Conservation (phyloP, 139 green algal species). For the Trebouxia sp. region DNA sequence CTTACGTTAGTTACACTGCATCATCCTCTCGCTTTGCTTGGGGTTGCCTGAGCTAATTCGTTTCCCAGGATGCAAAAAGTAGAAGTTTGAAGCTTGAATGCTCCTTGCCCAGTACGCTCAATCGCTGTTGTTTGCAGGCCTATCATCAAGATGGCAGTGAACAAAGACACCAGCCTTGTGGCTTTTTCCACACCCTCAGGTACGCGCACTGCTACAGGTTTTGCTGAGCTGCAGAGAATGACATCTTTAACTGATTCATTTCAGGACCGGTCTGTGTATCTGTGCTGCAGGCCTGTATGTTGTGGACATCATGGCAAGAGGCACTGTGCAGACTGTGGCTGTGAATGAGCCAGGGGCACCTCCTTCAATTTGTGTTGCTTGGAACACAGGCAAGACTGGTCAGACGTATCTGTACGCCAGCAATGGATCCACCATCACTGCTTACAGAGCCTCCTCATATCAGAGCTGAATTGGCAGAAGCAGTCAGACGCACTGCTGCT, state of each 20-base stretch:
- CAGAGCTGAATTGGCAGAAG: too few species aligned
- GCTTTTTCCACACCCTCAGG: background rate
- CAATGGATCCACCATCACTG: background rate
- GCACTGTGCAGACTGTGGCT: background rate
- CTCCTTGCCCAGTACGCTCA: too few species aligned
- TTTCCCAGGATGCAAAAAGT: too few species aligned
- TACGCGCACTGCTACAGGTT: background rate
- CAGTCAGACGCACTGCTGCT: too few species aligned
- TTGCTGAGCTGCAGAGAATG: background rate
- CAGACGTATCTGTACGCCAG: slow-evolving; percentile 24
- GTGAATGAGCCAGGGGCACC: background rate
- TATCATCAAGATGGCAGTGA: background rate
- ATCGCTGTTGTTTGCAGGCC: background rate
- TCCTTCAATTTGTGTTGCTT: background rate
- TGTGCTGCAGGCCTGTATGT: slow-evolving; percentile 7
- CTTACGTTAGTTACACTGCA: too few species aligned
- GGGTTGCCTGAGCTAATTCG: too few species aligned
- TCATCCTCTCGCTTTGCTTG: too few species aligned
- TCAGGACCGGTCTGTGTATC: background rate
- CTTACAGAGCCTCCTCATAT: background rate
- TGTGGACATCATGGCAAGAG: background rate
- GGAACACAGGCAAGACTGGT: background rate
- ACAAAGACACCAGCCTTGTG: background rate
- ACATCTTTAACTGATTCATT: background rate
- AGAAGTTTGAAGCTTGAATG: too few species aligned